phyloP scores from a whole-genome alignment of 2,329 filamentous ascomycete genomes.

The Xenoacremonium recifei region DNA sequence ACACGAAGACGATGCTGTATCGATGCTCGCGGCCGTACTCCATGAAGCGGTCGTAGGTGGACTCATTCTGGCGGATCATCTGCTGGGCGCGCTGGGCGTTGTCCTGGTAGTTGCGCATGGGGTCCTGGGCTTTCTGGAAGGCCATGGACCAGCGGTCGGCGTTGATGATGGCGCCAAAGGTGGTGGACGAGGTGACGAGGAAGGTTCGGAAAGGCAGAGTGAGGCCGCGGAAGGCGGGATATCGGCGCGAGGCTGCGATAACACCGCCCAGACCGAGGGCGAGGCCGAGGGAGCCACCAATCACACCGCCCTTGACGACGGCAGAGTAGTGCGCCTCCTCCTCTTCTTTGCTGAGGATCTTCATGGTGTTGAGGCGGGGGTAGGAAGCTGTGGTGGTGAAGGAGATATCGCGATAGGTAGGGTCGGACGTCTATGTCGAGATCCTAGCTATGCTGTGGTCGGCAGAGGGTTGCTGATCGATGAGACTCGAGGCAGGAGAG shows the following conservation, averaged over 20 bases:
- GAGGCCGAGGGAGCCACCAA: conserved; percentile 71
- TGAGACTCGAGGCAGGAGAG: not conserved
- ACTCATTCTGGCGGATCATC: conserved; percentile 55
- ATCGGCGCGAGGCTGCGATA: conserved; percentile 65
- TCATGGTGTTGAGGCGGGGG: no score
- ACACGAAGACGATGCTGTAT: conserved; percentile 80
- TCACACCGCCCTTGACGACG: conserved; percentile 75
- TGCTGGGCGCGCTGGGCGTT: conserved; percentile 55
- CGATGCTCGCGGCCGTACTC: conserved; percentile 78
- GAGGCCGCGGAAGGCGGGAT: conserved; percentile 73
- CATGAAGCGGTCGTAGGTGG: conserved; percentile 58
- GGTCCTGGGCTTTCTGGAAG: conserved; percentile 71
- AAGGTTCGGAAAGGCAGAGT: conserved; percentile 90
- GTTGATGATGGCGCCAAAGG: conserved; percentile 83
- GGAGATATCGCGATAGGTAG: not conserved
- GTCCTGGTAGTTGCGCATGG: conserved; percentile 65
- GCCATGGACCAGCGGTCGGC: conserved; percentile 68
- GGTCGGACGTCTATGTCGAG: not conserved
- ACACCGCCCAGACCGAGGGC: conserved; percentile 67
- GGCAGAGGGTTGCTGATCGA: not conserved
- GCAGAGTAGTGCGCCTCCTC: conserved; percentile 79
- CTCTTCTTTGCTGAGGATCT: conserved; percentile 93
- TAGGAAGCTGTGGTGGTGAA: conserved; percentile 12
- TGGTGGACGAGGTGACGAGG: conserved; percentile 77
- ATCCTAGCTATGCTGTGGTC: not conserved